Evolutionary conservation across 2,329 filamentous ascomycete species (phyloP), one percentile per base, ranked within the genome.

Genomic region (Cercospora sp.): DNA sequence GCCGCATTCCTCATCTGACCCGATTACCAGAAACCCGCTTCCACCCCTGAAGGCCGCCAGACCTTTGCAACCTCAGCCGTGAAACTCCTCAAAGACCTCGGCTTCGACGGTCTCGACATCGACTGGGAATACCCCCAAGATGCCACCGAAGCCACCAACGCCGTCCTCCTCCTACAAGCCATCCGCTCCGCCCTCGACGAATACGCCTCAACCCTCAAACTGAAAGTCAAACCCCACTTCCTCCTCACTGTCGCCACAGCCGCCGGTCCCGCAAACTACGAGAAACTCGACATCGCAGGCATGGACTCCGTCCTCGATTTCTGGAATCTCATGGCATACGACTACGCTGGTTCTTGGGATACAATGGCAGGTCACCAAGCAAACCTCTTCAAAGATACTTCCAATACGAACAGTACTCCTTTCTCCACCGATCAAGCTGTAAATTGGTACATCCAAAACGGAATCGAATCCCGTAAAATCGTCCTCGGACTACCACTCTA

Each of bases 401-500:
- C 80, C 7, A 87, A 89, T 75, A 87, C 91, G 0, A 73, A 79
- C 0, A 84, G 84, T 60, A 97, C 94, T 0, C 93, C 93, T 0
- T 97, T 94, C 82, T 92, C 87, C 79, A 91, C 91, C 3, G 82
- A 87, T 3, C 82, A 85, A 0, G 93, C 93, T 0, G 82, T 98
- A 5, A 81, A 88, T 13, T 85, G 88, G 73, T 98, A 97, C 81
- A 82, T 86, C 13, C 76, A 80, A 1, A 84, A 85, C 3, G 82
- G 82, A 5, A 88, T 97, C 0, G 75, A 85, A 0, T 77, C 88
- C 0, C 76, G 83, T 66, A 97, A 97, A 81, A 87, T 98, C 63
- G 90, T 97, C 4, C 79, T 97, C 12, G 94, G 94, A 2, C 93
- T 97, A 90, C 94, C 94, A 1, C 83, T 98, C 12, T 98, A 97